A percentile compares a stretch with the other conserved stretches of the same genome.
Conservation (phyloP, 2,329 filamentous ascomycete genomes). For the Fusarium aywerte region DNA sequence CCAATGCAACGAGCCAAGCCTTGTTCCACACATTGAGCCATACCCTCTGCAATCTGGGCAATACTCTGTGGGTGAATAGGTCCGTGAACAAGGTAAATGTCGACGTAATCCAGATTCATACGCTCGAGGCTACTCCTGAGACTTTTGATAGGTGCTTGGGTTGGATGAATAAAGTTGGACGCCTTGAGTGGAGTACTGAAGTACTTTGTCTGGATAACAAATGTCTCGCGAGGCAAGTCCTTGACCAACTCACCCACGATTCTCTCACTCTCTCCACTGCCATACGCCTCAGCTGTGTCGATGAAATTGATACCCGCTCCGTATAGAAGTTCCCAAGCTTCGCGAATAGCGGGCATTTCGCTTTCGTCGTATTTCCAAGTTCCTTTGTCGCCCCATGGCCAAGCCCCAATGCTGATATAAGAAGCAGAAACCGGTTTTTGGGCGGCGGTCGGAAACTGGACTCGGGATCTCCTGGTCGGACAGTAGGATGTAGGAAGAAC, state of each 20-base stretch:
- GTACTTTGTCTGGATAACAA: slow-evolving; percentile 18
- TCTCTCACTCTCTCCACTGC: slow-evolving; percentile 7
- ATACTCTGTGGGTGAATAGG: slow-evolving; percentile 16
- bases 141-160: slow-evolving; percentile 7
- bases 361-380: slow-evolving; percentile 13
- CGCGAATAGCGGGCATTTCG: not conserved
- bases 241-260: slow-evolving; percentile 3
- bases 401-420: not conserved
- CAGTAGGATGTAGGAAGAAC: not conserved
- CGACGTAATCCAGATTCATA: slow-evolving; percentile 14
- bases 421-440: not conserved
- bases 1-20: slow-evolving; percentile 7
- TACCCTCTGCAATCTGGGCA: not conserved
- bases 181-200: slow-evolving; percentile 14
- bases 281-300: slow-evolving; percentile 3
- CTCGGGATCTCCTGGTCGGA: not conserved
- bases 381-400: slow-evolving; percentile 16
- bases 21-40: slow-evolving; percentile 23
- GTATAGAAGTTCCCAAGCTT: slow-evolving; percentile 18
- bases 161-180: not conserved
- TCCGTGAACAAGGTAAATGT: slow-evolving; percentile 19
- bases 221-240: not conserved
- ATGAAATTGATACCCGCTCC: slow-evolving; percentile 24
- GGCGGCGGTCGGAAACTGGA: not conserved
- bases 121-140: slow-evolving; percentile 9